Percentiles rank a stretch among this genome's conserved stretches.
These are phyloP conservation scores for Scutellaria barbata DNA, from an alignment of 257 asterid species.

Conservation along the genomic window DNA sequence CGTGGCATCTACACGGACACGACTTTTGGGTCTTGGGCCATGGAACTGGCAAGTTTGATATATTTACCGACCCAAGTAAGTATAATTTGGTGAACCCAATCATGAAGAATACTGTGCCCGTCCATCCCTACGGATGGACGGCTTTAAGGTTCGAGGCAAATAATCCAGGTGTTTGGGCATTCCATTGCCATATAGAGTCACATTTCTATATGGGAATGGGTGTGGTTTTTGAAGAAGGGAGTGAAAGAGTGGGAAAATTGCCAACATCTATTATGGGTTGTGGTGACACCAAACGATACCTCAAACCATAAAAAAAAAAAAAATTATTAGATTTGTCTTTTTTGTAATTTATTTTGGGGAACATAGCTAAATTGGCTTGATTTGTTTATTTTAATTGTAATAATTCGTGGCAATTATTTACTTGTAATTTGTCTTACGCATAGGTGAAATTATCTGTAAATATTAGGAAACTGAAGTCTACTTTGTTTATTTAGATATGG, in stretches of 20 bases:
- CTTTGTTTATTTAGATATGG: too few species aligned
- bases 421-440: too few species aligned
- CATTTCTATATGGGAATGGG: conserved; percentile 98
- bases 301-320: conserved; percentile 41
- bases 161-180: conserved; percentile 95
- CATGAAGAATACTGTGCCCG: conserved; percentile 84
- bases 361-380: too few species aligned
- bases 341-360: background rate
- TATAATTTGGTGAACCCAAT: conserved; percentile 79
- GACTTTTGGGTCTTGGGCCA: conserved; percentile 94
- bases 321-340: background rate
- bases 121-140: conserved; percentile 94
- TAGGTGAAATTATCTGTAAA: too few species aligned
- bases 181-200: conserved; percentile 94
- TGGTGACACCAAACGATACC: conserved; percentile 57
- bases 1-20: conserved; percentile 98
- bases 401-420: too few species aligned
- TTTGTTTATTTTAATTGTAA: too few species aligned
- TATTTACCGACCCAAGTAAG: conserved; percentile 46
- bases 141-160: conserved; percentile 84
- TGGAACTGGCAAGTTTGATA: conserved; percentile 71
- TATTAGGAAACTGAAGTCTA: too few species aligned
- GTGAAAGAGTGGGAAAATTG: conserved; percentile 66
- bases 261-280: conserved; percentile 91
- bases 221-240: conserved; percentile 81